A percentile compares a stretch with the other conserved stretches of the same genome.
Evolutionary conservation across 257 asterid species (phyloP).

Genomic region (Lycium ferocissimum): DNA sequence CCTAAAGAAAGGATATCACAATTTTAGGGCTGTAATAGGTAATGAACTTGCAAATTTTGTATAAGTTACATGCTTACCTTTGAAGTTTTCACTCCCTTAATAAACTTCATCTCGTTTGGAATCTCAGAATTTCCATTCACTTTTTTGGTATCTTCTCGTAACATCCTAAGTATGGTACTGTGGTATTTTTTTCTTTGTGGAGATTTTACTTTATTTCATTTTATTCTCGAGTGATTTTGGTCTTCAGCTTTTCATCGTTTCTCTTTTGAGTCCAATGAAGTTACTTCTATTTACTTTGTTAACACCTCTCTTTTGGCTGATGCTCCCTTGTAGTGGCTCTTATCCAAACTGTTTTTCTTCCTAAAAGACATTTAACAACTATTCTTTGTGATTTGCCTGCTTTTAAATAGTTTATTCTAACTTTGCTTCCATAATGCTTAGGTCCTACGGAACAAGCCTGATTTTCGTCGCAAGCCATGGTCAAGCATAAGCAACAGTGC

Average conservation of each 20-base stretch:
- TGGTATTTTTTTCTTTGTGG: background rate
- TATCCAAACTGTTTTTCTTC: slow-evolving; percentile 15
- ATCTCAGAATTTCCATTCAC: background rate
- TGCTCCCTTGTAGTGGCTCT: background rate
- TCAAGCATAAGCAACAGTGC: slow-evolving; percentile 86
- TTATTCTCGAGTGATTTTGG: background rate
- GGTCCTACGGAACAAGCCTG: slow-evolving; percentile 97
- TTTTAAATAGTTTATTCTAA: background rate
- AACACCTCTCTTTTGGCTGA: background rate
- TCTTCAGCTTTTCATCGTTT: background rate
- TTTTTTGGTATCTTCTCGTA: background rate
- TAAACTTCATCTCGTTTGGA: background rate
- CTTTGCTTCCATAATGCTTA: slow-evolving; percentile 23
- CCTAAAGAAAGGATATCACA: background rate
- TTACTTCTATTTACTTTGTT: background rate
- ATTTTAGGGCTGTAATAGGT: background rate
- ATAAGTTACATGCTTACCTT: background rate
- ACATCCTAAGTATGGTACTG: background rate
- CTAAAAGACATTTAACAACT: background rate
- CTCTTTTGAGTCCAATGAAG: slow-evolving; percentile 7
- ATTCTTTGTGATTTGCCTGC: background rate
- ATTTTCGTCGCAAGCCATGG: slow-evolving; percentile 98
- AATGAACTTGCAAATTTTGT: background rate
- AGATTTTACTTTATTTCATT: background rate
- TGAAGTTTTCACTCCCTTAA: slow-evolving; percentile 1